Evolutionary conservation across 352 stramenopile genomes (phyloP).

Genomic region (Globisporangium irregulare): DNA sequence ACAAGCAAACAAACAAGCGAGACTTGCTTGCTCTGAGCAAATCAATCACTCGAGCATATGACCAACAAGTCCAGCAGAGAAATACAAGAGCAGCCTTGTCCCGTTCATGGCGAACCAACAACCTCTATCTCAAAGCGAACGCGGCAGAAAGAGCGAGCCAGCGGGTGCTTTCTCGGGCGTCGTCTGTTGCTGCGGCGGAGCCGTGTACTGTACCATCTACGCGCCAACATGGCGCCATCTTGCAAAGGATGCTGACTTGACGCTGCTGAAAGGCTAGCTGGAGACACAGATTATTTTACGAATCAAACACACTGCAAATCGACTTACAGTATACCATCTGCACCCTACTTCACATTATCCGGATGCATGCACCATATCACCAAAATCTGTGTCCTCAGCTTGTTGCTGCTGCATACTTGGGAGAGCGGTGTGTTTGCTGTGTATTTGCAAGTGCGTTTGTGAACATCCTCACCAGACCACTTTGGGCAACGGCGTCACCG

Average conservation of each 20-base stretch:
- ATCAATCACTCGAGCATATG: neutral
- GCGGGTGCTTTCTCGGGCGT: conserved; percentile 1
- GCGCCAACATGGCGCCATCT: neutral
- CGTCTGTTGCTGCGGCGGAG: conserved; percentile 2
- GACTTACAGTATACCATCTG: neutral
- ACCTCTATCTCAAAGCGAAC: neutral
- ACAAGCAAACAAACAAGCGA: neutral
- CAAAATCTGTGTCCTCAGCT: neutral
- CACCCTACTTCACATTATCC: neutral
- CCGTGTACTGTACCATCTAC: neutral
- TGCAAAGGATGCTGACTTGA: conserved; percentile 2
- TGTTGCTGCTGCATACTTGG: neutral
- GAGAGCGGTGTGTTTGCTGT: neutral
- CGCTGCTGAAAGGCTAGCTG: neutral
- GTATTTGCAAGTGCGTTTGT: neutral
- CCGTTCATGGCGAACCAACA: neutral
- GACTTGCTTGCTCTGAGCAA: neutral
- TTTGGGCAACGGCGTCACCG: neutral
- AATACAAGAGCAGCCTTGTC: neutral
- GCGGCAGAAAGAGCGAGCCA: conserved; percentile 7
- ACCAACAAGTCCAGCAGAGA: neutral
- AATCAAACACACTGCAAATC: neutral
- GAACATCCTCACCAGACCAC: neutral
- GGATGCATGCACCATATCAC: neutral
- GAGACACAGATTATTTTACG: neutral